Evolutionary conservation across 768 basidiomycete species (phyloP), one percentile per base, ranked within the genome.

Genomic region (Pleurotus cornucopiae): DNA sequence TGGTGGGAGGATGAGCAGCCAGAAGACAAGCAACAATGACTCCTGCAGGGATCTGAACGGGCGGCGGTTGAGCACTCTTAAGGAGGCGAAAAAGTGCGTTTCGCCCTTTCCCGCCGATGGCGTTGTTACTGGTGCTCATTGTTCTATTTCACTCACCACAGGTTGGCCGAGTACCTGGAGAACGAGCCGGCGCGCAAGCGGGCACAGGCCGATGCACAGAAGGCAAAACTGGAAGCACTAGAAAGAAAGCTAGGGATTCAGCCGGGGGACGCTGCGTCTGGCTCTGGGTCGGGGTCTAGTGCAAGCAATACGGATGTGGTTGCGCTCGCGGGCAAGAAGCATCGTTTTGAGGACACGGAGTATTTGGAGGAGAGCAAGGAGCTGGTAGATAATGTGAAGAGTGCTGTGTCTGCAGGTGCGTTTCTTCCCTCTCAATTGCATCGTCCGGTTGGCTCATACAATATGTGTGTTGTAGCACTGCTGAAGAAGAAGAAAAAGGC

Each of bases 1-100:
- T 12, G 97, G 97, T 61, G 96, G 97, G 11, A 83, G 96, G 30
- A 99, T 99, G 97, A 92, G 89, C 66, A 90, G 88, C 62, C 92
- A 94, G 75, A 94, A 94, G 77, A 94, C 93, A 20, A 94, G 79
- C 70, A 95, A 94, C 69, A 94, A 94, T 60, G 95, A 98, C 67
- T 91, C 91, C 6, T 97, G 94, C 68, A 76, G 97, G 47, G 97
- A 98, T 66, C 78, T 99, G 38, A 94, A 81, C 57, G 96, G 96
- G 1, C 75, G 96, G 49, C 77, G 94, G 59, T 75, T 99, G 23
- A 92, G 91, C 64, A 97, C 96, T 0, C 85, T 99, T 66, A 97
- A 98, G 71, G 94, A 98, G 63, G 97, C 96, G 0, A 92, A 97
- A 70, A 89, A 87, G 94, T 94, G 62, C 48, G 83, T 73, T 18